Evolutionary conservation across 1,284 basidiomycete species (phyloP), one percentile per base, ranked within the genome.

Genomic region (Malassezia caprae): DNA sequence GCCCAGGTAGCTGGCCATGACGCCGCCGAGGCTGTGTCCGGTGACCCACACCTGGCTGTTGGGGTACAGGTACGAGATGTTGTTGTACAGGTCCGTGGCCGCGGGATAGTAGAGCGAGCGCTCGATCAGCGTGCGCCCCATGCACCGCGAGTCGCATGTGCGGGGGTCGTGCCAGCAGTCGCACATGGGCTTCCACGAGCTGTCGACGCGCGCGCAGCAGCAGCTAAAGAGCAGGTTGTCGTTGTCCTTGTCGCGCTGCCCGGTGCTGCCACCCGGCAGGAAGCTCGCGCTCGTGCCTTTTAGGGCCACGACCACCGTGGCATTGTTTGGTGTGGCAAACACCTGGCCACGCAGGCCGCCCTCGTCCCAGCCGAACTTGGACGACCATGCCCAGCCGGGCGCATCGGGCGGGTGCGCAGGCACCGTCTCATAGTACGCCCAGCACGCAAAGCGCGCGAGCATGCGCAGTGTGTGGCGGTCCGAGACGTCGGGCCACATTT

Each of bases 171-270:
- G 52, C 76, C 87, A 87, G 76, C 93, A 99, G 56, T 84, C 87
- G 75, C 94, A 99, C 5, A 96, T 93, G 0, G 90, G 82, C 39
- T 85, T 83, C 93, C 93, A 99, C 5, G 87, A 84, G 83, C 89
- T 94, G 71, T 88, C 88, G 23, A 98, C 83, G 17, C 83, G 80
- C 0, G 94, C 94, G 75, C 93, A 99, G 77, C 93, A 99, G 76
- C 93, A 99, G 51, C 90, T 96, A 77, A 96, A 98, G 51, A 96
- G 78, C n/a, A 98, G 75, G 65, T 96, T 96, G 76, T 96, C 90
- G 76, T 96, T 96, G 48, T 86, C 75, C 77, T 88, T 94, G 78
- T 96, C 91, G 67, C 91, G 91, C 77, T 83, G 84, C 1, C 82
- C 80, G 12, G 93, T 96, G 0, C 88, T 89, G 0, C 86, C 86